A percentile compares a stretch with the other conserved stretches of the same genome.
phyloP scores from a whole-genome alignment of 306 rosid species.

The Quercus dentata region DNA sequence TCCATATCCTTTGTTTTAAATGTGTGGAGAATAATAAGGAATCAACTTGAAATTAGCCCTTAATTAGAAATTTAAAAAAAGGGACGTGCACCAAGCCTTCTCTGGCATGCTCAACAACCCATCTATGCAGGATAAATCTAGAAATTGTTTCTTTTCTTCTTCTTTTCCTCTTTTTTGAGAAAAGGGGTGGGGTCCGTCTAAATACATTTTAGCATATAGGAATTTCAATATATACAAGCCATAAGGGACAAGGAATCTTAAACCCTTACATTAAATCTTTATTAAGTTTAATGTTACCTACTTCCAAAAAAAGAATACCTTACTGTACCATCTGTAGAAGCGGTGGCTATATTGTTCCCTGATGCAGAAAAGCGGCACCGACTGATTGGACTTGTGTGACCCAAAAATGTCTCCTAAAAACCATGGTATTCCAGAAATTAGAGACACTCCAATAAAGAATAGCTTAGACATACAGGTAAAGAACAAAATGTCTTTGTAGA shows the following conservation, averaged over 20 bases:
- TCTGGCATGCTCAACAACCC: too few species aligned
- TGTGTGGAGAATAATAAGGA: too few species aligned
- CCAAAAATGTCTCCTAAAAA: conserved; percentile 90
- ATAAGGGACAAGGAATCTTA: conserved; percentile 8
- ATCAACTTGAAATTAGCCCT: too few species aligned
- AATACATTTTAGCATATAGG: neutral
- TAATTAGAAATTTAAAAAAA: too few species aligned
- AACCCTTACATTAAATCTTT: neutral
- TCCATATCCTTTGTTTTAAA: too few species aligned
- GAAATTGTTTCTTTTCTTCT: too few species aligned
- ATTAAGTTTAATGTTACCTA: neutral
- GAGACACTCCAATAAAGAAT: conserved; percentile 21
- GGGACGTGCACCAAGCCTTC: too few species aligned
- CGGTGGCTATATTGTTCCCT: conserved; percentile 93
- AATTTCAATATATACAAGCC: conserved; percentile 13
- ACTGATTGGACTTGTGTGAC: conserved; percentile 88
- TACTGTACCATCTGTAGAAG: conserved; percentile 92
- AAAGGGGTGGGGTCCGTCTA: neutral
- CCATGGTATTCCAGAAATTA: conserved; percentile 36
- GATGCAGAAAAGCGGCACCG: conserved; percentile 93
- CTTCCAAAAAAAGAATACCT: conserved; percentile 44
- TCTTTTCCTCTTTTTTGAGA: neutral
- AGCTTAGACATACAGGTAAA: conserved; percentile 2
- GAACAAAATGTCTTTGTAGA: too few species aligned
- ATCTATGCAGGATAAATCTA: too few species aligned